Evolutionary conservation across 495 filamentous ascomycete species (phyloP), one percentile per base, ranked within the genome.

Genomic region (Xylaria scruposa): DNA sequence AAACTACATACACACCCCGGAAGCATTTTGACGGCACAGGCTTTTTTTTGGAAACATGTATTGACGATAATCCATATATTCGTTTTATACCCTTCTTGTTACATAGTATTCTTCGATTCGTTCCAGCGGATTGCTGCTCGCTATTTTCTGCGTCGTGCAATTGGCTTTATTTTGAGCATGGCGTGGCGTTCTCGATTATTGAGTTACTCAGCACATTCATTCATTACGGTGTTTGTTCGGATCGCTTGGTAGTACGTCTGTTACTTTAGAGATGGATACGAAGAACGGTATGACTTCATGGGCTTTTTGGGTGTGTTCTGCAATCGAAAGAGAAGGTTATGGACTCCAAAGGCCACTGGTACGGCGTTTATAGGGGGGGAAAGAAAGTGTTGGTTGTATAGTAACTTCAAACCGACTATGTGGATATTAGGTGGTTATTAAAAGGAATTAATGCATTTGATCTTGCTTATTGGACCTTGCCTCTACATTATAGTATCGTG

Each of bases 211-310:
- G 66, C 68, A 77, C 73, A 33, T 72, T 74, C 46, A 64, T 67
- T 64, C 54, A 68, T 72, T 64, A 33, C 9, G 63, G 70, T 49
- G 40, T 72, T 64, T 71, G 10, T 56, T 54, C 74, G 56, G 58
- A 67, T 4, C 24, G 13, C 19, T 73, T 67, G 40, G 67, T 46
- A 64, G 54, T 65, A 67, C 51, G n/a, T 21, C 26, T 49, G 6
- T 69, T 24, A 61, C 36, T 77, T 74, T 72, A 76, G 74, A 74
- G 77, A 75, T 68, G 77, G 77, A 68, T 54, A 78, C 60, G 77
- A 78, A 65, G 77, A 73, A 76, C 72, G 76, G 74, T 70, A 56
- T 73, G 74, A 78, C 64, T 62, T 74, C 67, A 70, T 71, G 70
- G 70, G 68, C 36, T 72, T 70, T 62, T 73, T 72, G 67, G 73